Conservation (phyloP, 2,329 filamentous ascomycete species). For the Fusarium sp. region DNA sequence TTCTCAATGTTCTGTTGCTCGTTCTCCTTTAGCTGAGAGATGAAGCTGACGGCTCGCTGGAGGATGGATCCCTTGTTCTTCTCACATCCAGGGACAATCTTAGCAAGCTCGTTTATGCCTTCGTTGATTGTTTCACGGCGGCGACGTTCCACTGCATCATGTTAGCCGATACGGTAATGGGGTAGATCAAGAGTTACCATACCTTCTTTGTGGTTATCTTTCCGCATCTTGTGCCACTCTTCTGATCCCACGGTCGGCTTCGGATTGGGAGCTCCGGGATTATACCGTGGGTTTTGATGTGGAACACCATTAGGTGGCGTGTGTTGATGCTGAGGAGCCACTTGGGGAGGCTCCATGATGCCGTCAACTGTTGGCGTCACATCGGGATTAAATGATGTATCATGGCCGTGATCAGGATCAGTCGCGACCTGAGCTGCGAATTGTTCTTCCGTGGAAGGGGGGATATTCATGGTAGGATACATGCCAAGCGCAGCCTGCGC, state of each 20-base stretch:
- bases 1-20: constrained; percentile 95
- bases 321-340: constrained; percentile 49
- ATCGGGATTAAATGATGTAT: constrained; percentile 52
- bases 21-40: constrained; percentile 93
- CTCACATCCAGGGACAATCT: constrained; percentile 96
- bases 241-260: constrained; percentile 96
- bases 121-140: constrained; percentile 99
- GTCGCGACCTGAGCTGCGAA: constrained; percentile 66
- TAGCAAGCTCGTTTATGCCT: constrained; percentile 96
- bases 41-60: constrained; percentile 93
- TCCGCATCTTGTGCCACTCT: constrained; percentile 97
- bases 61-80: constrained; percentile 99
- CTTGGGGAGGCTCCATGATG: constrained; percentile 48
- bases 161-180: constrained; percentile 41
- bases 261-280: constrained; percentile 58
- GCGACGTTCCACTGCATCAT: constrained; percentile 83
- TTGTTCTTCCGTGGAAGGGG: constrained; percentile 69
- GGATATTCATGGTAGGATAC: constrained; percentile 71
- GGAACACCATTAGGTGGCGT: constrained; percentile 58
- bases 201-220: constrained; percentile 99
- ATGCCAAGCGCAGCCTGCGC: constrained; percentile 71
- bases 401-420: constrained; percentile 53
- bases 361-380: constrained; percentile 51
- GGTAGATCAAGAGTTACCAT: constrained; percentile 50
- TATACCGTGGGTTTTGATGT: constrained; percentile 52